A percentile compares a stretch with the other conserved stretches of the same genome.
phyloP scores from a whole-genome alignment of 1,284 basidiomycete genomes.

The Trametes pubescens region DNA sequence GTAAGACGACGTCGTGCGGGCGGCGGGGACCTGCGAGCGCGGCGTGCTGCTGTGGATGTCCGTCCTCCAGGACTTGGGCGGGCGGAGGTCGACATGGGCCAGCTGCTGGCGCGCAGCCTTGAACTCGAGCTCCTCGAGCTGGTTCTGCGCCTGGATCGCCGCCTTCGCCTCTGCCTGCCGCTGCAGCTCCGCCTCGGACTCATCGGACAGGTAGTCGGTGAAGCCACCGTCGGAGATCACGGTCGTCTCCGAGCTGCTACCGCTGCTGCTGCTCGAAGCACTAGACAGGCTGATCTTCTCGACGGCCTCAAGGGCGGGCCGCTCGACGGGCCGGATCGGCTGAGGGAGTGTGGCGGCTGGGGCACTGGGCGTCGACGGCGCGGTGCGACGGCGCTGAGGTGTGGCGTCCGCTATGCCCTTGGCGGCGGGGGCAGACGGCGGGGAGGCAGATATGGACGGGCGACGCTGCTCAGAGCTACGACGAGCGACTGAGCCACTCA shows the following conservation, averaged over 20 bases:
- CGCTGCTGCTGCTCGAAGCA: conserved; percentile 59
- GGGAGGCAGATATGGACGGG: conserved; percentile 55
- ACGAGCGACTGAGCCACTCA: conserved; percentile 55
- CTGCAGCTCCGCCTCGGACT: conserved; percentile 84
- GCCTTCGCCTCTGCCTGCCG: conserved; percentile 81
- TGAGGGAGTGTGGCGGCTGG: conserved; percentile 13
- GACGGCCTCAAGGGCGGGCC: conserved; percentile 38
- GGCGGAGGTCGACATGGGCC: conserved; percentile 72
- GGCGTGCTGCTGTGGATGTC: conserved; percentile 40
- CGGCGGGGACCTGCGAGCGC: conserved; percentile 37
- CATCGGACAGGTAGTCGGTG: conserved; percentile 85
- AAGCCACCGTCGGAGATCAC: conserved; percentile 73
- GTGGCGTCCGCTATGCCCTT: conserved; percentile 39
- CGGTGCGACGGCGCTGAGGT: conserved; percentile 41
- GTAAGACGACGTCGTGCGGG: conserved; percentile 28
- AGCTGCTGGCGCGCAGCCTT: conserved; percentile 79
- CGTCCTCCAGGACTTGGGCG: conserved; percentile 74
- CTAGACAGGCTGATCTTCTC: conserved; percentile 52
- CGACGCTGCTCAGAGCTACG: conserved; percentile 55
- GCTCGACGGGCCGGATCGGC: conserved; percentile 23
- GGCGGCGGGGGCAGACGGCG: conserved; percentile 42
- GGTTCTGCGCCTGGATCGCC: conserved; percentile 75
- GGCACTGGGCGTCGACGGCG: conserved; percentile 31
- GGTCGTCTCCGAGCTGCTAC: conserved; percentile 73
- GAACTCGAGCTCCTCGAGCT: conserved; percentile 81